A percentile compares a stretch with the other conserved stretches of the same genome.
phyloP scores from a whole-genome alignment of 2,329 filamentous ascomycete genomes.

The Curvularia eragrostidis region DNA sequence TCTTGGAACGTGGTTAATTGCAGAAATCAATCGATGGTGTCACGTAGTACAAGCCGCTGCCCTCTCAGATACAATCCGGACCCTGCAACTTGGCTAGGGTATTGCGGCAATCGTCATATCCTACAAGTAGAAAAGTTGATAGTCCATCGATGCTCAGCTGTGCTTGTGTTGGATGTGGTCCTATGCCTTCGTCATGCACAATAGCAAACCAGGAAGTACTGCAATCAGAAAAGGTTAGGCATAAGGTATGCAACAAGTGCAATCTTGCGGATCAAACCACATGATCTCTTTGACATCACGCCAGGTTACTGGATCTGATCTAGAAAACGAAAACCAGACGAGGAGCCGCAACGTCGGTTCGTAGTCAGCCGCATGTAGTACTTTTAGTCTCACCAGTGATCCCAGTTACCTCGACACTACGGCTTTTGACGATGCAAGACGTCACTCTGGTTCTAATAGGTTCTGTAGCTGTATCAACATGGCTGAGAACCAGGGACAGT shows the following conservation, averaged over 20 bases:
- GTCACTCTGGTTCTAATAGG: too few relatives aligned
- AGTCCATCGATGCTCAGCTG: not conserved
- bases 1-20: slow-evolving; percentile 26
- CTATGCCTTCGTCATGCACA: slow-evolving; percentile 1
- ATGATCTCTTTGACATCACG: not conserved
- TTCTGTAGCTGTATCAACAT: too few relatives aligned
- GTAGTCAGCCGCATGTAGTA: not conserved
- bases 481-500: not conserved
- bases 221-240: not conserved
- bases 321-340: not conserved
- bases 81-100: slow-evolving; percentile 1
- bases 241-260: not conserved
- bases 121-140: not conserved
- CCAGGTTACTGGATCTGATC: too few relatives aligned
- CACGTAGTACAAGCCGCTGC: slow-evolving; percentile 27
- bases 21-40: slow-evolving; percentile 21
- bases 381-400: not conserved
- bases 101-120: not conserved
- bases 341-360: not conserved
- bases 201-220: not conserved
- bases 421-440: not conserved
- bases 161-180: not conserved
- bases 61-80: slow-evolving; percentile 12
- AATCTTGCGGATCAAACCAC: not conserved
- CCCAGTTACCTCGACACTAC: not conserved